Base-by-base conservation (phyloP, 805 yeast genomes). In the Scheffersomyces ergatensis region DNA sequence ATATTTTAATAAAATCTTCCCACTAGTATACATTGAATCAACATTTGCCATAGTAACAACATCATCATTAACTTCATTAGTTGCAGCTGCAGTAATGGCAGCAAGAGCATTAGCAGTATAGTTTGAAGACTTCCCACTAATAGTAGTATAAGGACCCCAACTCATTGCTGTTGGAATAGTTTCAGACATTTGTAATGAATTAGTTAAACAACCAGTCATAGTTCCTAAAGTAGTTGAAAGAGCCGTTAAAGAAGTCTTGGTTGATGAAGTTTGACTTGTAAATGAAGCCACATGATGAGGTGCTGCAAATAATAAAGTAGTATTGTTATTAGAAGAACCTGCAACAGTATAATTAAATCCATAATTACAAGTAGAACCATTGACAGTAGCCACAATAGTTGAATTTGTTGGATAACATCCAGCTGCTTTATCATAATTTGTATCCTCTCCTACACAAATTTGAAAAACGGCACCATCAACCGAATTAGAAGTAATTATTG, bases 271-370 rank as follows among this genome's bases (percentile, higher is more conserved):
- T 3, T 58, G 45, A 1, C 57, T 36, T 15, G 65, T 58, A 45
- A 82, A 70, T 3, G 78, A 62, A 2, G 58, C 58, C 24, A 69
- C 70, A 48, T 82, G 88, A 58, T 85, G 93, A 12, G 90, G 87
- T 21, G 83, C 66, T 4, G 87, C 87, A 56, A 76, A 85, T 27
- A 83, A 58, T 19, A 83, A 57, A 4, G 70, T 54, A 9, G 56
- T 58, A 0, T 76, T 76, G 6, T 68, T 65, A 25, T 64, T 66
- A 5, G 79, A 74, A 3, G 56, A 34, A 2, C 87, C 87, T 1
- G 58, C 47, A 14, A 69, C 62, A 5, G 57, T 44, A 51, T 77
- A 80, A 13, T 49, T 51, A 19, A 80, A 66, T 3, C 70, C 46
- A 52, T 78, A 80, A 5, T 52, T 48, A 5, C 49, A 49, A 0